Conservation (phyloP, 2,329 filamentous ascomycete genomes). For the Coniella lustricola region DNA sequence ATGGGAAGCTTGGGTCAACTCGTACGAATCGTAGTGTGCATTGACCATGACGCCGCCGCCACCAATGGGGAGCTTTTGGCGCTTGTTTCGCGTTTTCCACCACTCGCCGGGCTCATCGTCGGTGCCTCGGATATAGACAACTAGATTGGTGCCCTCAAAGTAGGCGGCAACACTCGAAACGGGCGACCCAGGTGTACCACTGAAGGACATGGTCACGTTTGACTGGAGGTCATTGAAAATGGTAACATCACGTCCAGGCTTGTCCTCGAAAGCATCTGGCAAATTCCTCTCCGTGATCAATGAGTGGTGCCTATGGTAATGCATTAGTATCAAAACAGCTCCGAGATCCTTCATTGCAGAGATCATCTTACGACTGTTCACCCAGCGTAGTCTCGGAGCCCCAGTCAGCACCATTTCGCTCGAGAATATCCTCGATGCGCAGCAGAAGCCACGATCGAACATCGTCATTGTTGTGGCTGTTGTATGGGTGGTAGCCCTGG, state of each 20-base stretch:
- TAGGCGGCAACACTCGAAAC: conserved; percentile 51
- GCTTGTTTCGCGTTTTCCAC: conserved; percentile 50
- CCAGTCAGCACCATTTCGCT: conserved; percentile 49
- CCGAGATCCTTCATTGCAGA: not conserved
- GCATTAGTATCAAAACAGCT: not conserved
- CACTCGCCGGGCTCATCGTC: conserved; percentile 67
- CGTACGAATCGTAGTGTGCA: conserved; percentile 77
- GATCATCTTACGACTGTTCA: conserved; percentile 17
- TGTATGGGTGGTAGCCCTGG: conserved; percentile 76
- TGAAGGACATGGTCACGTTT: conserved; percentile 57
- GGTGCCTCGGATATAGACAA: conserved; percentile 81
- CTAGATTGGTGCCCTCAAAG: conserved; percentile 87
- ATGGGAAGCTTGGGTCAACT: conserved; percentile 2
- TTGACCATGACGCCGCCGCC: conserved; percentile 84
- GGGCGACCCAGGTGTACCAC: conserved; percentile 36
- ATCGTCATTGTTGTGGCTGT: conserved; percentile 74
- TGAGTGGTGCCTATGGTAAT: conserved; percentile 2
- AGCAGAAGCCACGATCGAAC: conserved; percentile 69
- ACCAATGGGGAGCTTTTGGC: conserved; percentile 41
- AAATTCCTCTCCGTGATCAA: not conserved
- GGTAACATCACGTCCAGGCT: conserved; percentile 39
- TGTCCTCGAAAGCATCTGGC: not conserved
- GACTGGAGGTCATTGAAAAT: conserved; percentile 74
- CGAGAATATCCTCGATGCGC: conserved; percentile 64
- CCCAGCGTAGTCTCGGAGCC: conserved; percentile 30